Conservation (phyloP, 805 yeast species). For the Saturnispora quitensis region DNA sequence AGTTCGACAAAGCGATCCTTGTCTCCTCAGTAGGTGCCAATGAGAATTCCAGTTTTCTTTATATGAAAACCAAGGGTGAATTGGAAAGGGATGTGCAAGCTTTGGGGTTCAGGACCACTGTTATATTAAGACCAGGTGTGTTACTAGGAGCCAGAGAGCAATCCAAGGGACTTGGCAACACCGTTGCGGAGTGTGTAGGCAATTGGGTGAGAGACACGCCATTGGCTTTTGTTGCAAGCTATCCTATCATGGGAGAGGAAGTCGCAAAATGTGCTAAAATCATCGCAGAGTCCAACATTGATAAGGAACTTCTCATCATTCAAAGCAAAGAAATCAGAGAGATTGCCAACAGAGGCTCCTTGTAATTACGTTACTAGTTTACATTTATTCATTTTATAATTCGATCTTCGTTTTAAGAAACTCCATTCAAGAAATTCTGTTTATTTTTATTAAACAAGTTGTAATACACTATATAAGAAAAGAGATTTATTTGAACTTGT, state of each 20-base stretch:
- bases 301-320: conserved; percentile 20
- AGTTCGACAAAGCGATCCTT: conserved; percentile 53
- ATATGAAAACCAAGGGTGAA: conserved; percentile 62
- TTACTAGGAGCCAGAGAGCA: conserved; percentile 54
- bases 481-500: conserved; percentile 83
- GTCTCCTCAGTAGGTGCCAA: conserved; percentile 63
- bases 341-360: conserved; percentile 9
- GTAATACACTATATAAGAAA: conserved; percentile 6
- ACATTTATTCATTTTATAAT: background rate
- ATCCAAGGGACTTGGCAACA: conserved; percentile 31
- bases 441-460: conserved; percentile 9
- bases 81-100: conserved; percentile 59
- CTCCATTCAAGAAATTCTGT: background rate
- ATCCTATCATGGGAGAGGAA: conserved; percentile 56
- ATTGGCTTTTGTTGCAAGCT: conserved; percentile 24
- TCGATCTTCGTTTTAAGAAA: background rate
- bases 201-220: conserved; percentile 26
- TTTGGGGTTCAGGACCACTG: conserved; percentile 58
- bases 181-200: conserved; percentile 27
- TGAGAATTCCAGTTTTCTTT: conserved; percentile 47
- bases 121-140: conserved; percentile 71
- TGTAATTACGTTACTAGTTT: background rate
- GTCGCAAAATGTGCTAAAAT: conserved; percentile 45
- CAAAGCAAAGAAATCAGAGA: conserved; percentile 17
- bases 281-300: conserved; percentile 18